Evolutionary conservation across 257 asterid genomes (phyloP), one percentile per base, ranked within the genome.

Genomic region (Solanum pennellii): DNA sequence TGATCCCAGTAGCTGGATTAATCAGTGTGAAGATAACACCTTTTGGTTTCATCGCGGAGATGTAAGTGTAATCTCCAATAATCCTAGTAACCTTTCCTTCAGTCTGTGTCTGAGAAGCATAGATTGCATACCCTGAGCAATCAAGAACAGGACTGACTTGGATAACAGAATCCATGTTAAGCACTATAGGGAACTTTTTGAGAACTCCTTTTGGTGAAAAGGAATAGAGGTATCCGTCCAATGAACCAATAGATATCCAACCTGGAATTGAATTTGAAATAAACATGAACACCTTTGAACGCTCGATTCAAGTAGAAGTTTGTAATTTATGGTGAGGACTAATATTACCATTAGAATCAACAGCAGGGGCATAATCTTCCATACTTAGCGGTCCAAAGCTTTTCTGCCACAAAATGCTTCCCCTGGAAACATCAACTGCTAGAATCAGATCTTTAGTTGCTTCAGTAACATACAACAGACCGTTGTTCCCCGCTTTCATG

Each of bases 181-280:
- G 91, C 3, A 83, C 90, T 87, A 83, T 86, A 18, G 98, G 96
- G 87, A 94, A 95, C 86, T 90, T 97, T 75, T 83, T 92, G 62
- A 90, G 91, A 83, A 44, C 91, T 65, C 99, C 99, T 6, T 89
- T 76, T 7, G 94, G 97, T 3, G 99, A 97, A 92, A 95, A 96
- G 7, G 98, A 97, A 86, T 97, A 97, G 37, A 97, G 93, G 88
- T 86, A 93, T 31, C 99, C 98, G 62, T 97, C 98, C 93, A 96
- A 88, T 12, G 99, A 97, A 49, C 99, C 98, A 80, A 93, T 89
- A 42, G 98, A 95, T 92, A 97, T 91, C 99, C 99, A 97, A 66
- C 99, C 98, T 97, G 93, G 86, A 75, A 85, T 90, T 25, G 42
- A 87, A 83, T 49, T 21, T 20, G 69, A 69, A 10, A 86, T 18